Percentiles rank a stretch among this genome's conserved stretches.
Conservation (phyloP, 768 basidiomycete species). For the Podaxis rugospora region DNA sequence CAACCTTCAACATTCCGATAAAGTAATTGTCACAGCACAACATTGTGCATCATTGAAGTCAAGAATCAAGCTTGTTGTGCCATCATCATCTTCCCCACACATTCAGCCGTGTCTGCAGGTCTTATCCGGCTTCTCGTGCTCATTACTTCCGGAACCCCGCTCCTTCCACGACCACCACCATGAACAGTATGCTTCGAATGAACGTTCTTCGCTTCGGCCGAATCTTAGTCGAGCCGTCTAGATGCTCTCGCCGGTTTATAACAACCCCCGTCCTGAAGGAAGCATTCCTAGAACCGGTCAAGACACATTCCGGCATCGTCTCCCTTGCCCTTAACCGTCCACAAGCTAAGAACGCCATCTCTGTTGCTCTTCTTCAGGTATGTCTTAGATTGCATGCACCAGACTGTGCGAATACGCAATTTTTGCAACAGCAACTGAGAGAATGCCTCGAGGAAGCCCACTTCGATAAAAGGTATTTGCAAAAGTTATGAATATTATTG, state of each 20-base stretch:
- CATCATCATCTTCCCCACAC: constrained; percentile 3
- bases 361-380: constrained; percentile 65
- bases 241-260: constrained; percentile 1
- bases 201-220: not conserved
- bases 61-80: not conserved
- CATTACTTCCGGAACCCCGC: not conserved
- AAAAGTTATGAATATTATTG: not conserved
- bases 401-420: constrained; percentile 1
- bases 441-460: constrained; percentile 64
- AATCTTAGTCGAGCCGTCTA: not conserved
- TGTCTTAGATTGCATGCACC: not conserved
- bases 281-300: constrained; percentile 49
- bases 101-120: not conserved
- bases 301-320: constrained; percentile 58
- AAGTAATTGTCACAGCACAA: not conserved
- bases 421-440: constrained; percentile 56
- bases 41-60: not conserved
- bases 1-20: not conserved
- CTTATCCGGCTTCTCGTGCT: not conserved
- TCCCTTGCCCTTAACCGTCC: constrained; percentile 80
- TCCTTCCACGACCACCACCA: not conserved
- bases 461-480: constrained; percentile 57
- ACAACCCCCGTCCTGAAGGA: constrained; percentile 16
- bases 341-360: constrained; percentile 85
- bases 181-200: constrained; percentile 7